A percentile compares a stretch with the other conserved stretches of the same genome.
phyloP scores from a whole-genome alignment of 2,329 filamentous ascomycete species.

The Dactylellina cionopaga region DNA sequence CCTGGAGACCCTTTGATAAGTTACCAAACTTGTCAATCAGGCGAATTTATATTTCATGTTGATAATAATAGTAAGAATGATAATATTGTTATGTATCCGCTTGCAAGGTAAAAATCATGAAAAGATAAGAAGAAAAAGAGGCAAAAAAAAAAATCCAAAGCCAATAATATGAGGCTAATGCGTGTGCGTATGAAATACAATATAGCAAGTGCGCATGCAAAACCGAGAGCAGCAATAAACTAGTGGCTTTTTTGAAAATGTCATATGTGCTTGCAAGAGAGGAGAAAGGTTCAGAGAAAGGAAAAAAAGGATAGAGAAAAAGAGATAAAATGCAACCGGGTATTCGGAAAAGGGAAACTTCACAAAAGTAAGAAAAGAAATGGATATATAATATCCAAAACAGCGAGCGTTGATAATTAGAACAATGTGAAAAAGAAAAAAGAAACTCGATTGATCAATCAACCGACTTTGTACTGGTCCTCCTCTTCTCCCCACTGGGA shows the following conservation, averaged over 20 bases:
- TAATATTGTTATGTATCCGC: neutral
- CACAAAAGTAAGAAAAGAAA: neutral
- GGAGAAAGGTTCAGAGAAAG: neutral
- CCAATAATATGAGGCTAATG: no score
- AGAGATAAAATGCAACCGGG: slow-evolving; percentile 26
- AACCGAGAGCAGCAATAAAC: no score
- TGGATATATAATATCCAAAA: neutral
- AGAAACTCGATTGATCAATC: slow-evolving; percentile 18
- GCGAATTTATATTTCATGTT: neutral
- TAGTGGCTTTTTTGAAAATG: neutral
- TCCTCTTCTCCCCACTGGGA: slow-evolving; percentile 4
- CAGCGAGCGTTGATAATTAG: neutral
- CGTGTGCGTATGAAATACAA: neutral
- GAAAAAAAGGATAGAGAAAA: neutral
- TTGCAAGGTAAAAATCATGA: neutral
- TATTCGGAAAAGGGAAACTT: slow-evolving; percentile 26
- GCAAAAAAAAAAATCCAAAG: neutral
- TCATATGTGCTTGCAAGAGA: neutral
- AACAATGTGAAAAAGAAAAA: neutral
- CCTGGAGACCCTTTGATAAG: no score
- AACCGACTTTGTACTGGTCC: slow-evolving; percentile 33
- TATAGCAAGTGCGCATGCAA: neutral
- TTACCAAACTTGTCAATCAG: no score
- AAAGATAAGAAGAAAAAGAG: neutral
- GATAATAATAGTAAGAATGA: no score